Evolutionary conservation across 768 basidiomycete genomes (phyloP), one percentile per base, ranked within the genome.

Genomic region (Mycena haematopus): DNA sequence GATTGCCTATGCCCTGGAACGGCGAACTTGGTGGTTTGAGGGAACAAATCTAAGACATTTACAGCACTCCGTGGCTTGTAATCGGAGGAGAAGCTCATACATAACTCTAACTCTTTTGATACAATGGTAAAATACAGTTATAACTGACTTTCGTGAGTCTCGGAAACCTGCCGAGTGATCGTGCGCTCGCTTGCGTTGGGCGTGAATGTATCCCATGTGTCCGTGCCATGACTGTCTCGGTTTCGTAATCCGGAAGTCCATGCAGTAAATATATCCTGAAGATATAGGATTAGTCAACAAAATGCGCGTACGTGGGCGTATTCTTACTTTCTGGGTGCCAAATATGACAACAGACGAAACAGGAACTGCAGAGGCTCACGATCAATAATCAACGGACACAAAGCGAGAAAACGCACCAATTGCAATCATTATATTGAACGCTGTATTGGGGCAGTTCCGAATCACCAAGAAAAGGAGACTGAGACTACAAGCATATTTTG

Each of bases 191-290:
- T 66, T 36, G 21, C 57, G 31, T 19, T 47, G 4, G 60, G 57
- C 29, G 65, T 62, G 14, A 66, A 66, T 33, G 58, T 60, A 1
- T 66, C 65, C 65, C 65, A 62, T 17, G 57, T 66, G 31, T 66
- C 65, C 0, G 6, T 38, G 6, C 31, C 57, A 27, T 62, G 65
- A 17, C 47, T 1, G 46, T n/a, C 49, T 6, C 22, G 36, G 9
- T 7, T 40, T 36, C 50, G 40, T 19, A 50, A 56, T 6, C 40
- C 29, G 4, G 58, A 60, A 19, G 22, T 15, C 65, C 65, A 63
- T 3, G 62, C 65, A 15, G 65, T 35, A 17, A 67, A 52, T 19
- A 67, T 60, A 46, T 67, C 65, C 65, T 63, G 19, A 19, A 17
- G 19, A 15, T 40, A n/a, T 7, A 31, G 0, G 24, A 10, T 56